Evolutionary conservation across 2,329 filamentous ascomycete species (phyloP).

Genomic region (Trichoderma lentiforme): DNA sequence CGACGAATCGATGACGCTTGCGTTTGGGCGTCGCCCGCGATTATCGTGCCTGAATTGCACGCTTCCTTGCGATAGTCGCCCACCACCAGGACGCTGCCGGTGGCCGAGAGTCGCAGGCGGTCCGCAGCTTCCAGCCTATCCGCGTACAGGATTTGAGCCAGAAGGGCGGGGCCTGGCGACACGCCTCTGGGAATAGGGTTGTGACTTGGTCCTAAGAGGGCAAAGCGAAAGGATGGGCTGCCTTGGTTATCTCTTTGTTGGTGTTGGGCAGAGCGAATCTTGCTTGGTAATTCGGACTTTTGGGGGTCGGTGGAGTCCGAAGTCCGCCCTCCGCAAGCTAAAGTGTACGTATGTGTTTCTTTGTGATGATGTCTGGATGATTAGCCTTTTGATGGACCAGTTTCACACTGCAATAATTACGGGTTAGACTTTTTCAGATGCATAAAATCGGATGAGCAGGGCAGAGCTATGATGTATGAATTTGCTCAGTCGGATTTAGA

Average conservation of each 20-base stretch:
- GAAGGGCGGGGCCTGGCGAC: background rate
- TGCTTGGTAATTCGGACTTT: slow-evolving; percentile 14
- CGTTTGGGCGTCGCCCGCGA: background rate
- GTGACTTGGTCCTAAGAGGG: background rate
- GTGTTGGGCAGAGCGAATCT: slow-evolving; percentile 6
- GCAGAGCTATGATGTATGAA: background rate
- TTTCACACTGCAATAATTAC: background rate
- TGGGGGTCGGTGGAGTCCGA: slow-evolving; percentile 6
- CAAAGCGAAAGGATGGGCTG: background rate
- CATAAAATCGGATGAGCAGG: background rate
- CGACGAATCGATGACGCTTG: background rate
- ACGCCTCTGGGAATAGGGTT: background rate
- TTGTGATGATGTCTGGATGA: background rate
- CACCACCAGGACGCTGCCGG: background rate
- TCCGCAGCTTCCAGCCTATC: slow-evolving; percentile 10
- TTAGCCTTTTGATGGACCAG: background rate
- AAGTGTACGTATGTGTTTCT: background rate
- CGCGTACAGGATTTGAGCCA: background rate
- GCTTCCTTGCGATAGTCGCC: background rate
- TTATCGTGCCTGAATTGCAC: background rate
- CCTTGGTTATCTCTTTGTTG: background rate
- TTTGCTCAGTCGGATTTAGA: background rate
- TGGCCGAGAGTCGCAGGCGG: background rate
- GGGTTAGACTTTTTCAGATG: background rate
- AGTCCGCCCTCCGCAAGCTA: slow-evolving; percentile 17